Evolutionary conservation across 2,329 filamentous ascomycete genomes (phyloP), one percentile per base, ranked within the genome.

Genomic region (Incumbomyces lentus): DNA sequence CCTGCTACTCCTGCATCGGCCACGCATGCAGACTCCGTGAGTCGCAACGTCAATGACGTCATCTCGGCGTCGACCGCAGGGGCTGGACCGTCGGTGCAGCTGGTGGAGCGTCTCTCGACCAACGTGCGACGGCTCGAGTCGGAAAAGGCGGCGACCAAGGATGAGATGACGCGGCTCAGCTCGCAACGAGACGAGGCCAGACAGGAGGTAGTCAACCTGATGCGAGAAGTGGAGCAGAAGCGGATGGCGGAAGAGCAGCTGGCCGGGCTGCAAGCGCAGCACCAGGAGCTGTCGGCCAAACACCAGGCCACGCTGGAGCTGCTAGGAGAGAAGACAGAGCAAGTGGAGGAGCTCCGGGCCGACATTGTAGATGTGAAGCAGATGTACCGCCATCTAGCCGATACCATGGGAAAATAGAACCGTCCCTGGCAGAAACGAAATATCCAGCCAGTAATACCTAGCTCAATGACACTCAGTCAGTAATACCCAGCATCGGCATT

Each of bases 271-370:
- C 82, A 93, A 63, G 68, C 66, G 38, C 77, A 87, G 55, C 69
- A 95, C 41, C 68, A 67, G 22, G 76, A 78, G 35, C 70, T 95
- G 53, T 81, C 86, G 58, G 71, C 78, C 52, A 75, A 90, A 58
- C 95, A 96, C 62, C 81, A 94, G 62, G 92, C 88, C 12, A 93
- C 87, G 49, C 71, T 98, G 44, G 89, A 96, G 68, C 82, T 96
- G 79, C 68, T 98, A 47, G 92, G 92, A 1, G 92, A 98, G 75
- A 95, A 95, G 76, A 95, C 87, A 64, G 92, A 98, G 71, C 71
- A 84, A 60, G 89, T 95, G 2, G 88, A 95, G 60, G 92, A 98
- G 71, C 70, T 98, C 55, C 80, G 75, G 64, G 82, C 84, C 11
- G 92, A 96, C 71, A 84, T 98, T 44, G 73, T 81, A 54, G 92